Evolutionary conservation across 441 rosid species (phyloP).

Genomic region (Breynia disticha): DNA sequence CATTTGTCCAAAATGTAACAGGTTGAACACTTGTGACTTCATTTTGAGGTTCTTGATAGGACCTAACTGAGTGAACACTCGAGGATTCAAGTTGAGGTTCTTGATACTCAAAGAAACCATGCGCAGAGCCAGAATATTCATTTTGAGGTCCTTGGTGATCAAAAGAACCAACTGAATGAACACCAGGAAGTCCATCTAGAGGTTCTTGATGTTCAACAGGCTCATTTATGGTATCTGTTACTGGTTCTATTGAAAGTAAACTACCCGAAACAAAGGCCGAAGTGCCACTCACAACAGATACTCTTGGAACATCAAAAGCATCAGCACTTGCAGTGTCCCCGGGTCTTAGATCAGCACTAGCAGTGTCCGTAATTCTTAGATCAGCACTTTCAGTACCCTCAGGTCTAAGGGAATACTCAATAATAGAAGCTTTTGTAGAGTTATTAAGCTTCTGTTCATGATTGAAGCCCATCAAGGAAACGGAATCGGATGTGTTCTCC

Average conservation of each 20-base stretch:
- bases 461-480: slow-evolving; percentile 17
- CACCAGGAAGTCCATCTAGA: too few relatives aligned
- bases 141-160: not conserved
- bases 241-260: slow-evolving; percentile 24
- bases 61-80: not conserved
- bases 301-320: slow-evolving; percentile 20
- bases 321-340: slow-evolving; percentile 20
- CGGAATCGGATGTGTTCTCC: slow-evolving; percentile 17
- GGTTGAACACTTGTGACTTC: slow-evolving; percentile 26
- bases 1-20: slow-evolving; percentile 79
- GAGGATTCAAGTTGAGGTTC: not conserved
- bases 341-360: slow-evolving; percentile 3
- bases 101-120: not conserved
- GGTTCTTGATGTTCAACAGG: too few relatives aligned
- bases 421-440: slow-evolving; percentile 25
- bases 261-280: slow-evolving; percentile 26
- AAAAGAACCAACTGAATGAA: too few relatives aligned
- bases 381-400: slow-evolving; percentile 20
- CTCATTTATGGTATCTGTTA: slow-evolving; percentile 6
- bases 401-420: slow-evolving; percentile 18
- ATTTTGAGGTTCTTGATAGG: slow-evolving; percentile 18
- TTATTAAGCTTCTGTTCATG: slow-evolving; percentile 22
- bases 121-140: not conserved
- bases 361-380: too few relatives aligned
- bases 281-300: slow-evolving; percentile 17